These are phyloP conservation scores for Microglena sp. DNA, from an alignment of 139 green algal species.

Conservation along the genomic window DNA sequence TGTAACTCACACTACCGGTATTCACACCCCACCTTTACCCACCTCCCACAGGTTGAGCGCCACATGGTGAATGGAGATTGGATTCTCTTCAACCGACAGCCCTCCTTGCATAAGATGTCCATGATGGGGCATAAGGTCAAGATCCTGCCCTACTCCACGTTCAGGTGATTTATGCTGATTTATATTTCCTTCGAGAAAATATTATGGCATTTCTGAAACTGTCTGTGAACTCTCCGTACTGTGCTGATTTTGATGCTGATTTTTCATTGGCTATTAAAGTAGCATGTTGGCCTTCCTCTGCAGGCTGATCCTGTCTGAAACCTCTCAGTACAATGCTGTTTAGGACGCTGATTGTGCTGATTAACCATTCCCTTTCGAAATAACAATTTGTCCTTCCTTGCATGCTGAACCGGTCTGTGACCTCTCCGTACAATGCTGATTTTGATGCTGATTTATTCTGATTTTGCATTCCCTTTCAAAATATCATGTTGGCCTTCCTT, in stretches of 20 bases:
- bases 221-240: constrained; percentile 97
- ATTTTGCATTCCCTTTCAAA: too few relatives aligned
- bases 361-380: too few relatives aligned
- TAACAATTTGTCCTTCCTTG: too few relatives aligned
- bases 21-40: too few relatives aligned
- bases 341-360: constrained; percentile 99
- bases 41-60: constrained; percentile 80
- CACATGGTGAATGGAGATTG: constrained; percentile 91
- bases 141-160: constrained; percentile 89
- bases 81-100: constrained; percentile 99
- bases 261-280: too few relatives aligned
- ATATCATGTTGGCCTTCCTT: too few relatives aligned
- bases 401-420: too few relatives aligned
- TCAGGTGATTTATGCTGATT: constrained; percentile 16
- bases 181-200: not conserved
- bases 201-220: constrained; percentile 30
- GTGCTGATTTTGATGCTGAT: constrained; percentile 99
- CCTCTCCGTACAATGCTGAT: too few relatives aligned
- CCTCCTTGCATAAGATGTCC: constrained; percentile 99
- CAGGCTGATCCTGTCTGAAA: constrained; percentile 91
- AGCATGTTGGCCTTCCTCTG: too few relatives aligned
- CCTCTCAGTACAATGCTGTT: constrained; percentile 99
- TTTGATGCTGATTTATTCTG: too few relatives aligned
- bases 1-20: too few relatives aligned
- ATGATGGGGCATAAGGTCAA: constrained; percentile 87